These are phyloP conservation scores for Leucocoprinus gongylophorus DNA, from an alignment of 1,284 basidiomycete genomes.

Conservation along the genomic window DNA sequence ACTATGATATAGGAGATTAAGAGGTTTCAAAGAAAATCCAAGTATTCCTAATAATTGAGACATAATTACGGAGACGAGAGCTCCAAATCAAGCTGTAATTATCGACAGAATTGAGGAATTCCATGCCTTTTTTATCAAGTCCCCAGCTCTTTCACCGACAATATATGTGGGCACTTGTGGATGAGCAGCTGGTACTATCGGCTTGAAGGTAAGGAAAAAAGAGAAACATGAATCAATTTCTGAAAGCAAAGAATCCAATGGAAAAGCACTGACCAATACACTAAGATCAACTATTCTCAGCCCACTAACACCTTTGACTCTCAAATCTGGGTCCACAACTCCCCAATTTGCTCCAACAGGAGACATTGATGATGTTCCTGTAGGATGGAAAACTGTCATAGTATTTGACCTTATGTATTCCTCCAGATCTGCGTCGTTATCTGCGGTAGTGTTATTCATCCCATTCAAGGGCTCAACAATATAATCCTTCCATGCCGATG, in stretches of 20 bases:
- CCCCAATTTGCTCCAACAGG: slow-evolving; percentile 21
- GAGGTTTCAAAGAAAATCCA: too few relatives aligned
- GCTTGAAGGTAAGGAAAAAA: not conserved
- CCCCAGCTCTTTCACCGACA: slow-evolving; percentile 11
- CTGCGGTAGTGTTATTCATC: not conserved
- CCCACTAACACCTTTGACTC: slow-evolving; percentile 37
- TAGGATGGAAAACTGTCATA: slow-evolving; percentile 11
- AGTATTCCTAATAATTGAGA: too few relatives aligned
- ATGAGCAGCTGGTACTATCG: slow-evolving; percentile 12
- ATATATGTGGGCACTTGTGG: slow-evolving; percentile 9
- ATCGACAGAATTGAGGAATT: too few relatives aligned
- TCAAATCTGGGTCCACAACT: slow-evolving; percentile 39
- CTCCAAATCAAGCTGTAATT: too few relatives aligned
- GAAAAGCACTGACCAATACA: not conserved
- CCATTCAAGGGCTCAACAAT: slow-evolving; percentile 13
- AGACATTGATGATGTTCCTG: slow-evolving; percentile 14
- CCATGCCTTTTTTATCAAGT: slow-evolving; percentile 12
- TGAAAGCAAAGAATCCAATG: not conserved
- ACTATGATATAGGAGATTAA: too few relatives aligned
- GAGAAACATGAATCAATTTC: not conserved
- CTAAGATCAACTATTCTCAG: too few relatives aligned
- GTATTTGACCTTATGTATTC: slow-evolving; percentile 6
- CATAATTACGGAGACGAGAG: too few relatives aligned
- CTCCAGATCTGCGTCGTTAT: slow-evolving; percentile 9
- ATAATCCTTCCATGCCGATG: slow-evolving; percentile 17